Evolutionary conservation across 2,329 filamentous ascomycete genomes (phyloP).

Genomic region (Penicillium glabrum): DNA sequence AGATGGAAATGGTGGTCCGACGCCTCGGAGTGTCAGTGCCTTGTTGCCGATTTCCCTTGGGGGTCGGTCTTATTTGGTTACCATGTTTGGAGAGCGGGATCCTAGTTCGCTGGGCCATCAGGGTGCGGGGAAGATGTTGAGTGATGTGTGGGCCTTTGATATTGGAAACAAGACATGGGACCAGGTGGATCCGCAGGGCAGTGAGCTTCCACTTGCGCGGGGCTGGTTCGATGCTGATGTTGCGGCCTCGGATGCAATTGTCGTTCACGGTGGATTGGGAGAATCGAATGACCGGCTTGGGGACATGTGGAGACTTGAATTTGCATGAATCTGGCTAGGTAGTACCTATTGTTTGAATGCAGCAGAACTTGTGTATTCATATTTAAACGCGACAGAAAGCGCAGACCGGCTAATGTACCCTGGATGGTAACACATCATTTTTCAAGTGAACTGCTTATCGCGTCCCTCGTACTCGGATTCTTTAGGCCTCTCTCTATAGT

Average conservation of each 20-base stretch:
- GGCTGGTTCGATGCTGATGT: constrained; percentile 58
- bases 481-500: background rate
- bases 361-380: background rate
- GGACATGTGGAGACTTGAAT: constrained; percentile 50
- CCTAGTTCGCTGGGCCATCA: constrained; percentile 55
- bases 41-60: constrained; percentile 44
- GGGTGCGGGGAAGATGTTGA: constrained; percentile 58
- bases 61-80: constrained; percentile 45
- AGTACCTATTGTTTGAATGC: no score
- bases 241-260: constrained; percentile 32
- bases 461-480: no score
- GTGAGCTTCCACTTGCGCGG: constrained; percentile 39
- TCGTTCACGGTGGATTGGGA: constrained; percentile 53
- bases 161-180: constrained; percentile 35
- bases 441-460: background rate
- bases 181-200: constrained; percentile 24
- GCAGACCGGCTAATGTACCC: background rate
- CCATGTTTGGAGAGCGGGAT: constrained; percentile 56
- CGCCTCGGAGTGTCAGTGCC: constrained; percentile 51
- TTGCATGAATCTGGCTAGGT: constrained; percentile 9
- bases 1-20: constrained; percentile 49
- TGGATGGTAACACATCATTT: background rate
- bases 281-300: constrained; percentile 53
- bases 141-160: constrained; percentile 53
- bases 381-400: background rate